Evolutionary conservation across 345 rosid species (phyloP), one percentile per base, ranked within the genome.

Genomic region (Populus euphratica): DNA sequence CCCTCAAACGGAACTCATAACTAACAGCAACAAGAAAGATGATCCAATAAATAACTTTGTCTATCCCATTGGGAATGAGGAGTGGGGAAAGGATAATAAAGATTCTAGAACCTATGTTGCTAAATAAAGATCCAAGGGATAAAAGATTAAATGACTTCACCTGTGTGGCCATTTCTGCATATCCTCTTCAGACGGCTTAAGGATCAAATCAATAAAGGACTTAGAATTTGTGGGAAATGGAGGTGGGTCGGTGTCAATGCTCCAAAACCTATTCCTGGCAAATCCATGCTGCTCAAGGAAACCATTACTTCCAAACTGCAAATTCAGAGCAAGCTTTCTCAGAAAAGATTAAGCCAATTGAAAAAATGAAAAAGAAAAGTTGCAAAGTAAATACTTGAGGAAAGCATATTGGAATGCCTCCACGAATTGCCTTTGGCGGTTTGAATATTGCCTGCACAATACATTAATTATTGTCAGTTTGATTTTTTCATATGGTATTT

Each of bases 381-480:
- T 27, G 73, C 43, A 68, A 76, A 75, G 74, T 74, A 82, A 86
- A 73, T 80, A 91, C 99, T 85, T 95, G 98, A 70, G 98, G 98
- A 85, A 95, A 95, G 84, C 98, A 93, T 72, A 95, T 80, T 2
- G 99, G 99, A 78, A 95, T 95, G 65, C 99, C 99, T 84, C 99
- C 99, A 68, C 96, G 94, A 72, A 95, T 92, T 56, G 97, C 90
- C 83, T 92, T 95, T 47, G 97, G 90, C 59, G 97, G 92, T 83
- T 87, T 88, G 85, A 91, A 93, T 43, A 81, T 77, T 56, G 97
- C 94, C 98, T 93, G 90, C 70, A 80, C 9, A 76, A 78, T 73
- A 21, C 52, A 87, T 33, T 75, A 41, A 41, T 68, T 31, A 62
- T 41, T 31, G 61, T 73, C 73, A 67, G 62, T 27, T 70, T n/a